A percentile compares a stretch with the other conserved stretches of the same genome.
Conservation (phyloP, 805 yeast species). For the Zygosaccharomyces siamensis region DNA sequence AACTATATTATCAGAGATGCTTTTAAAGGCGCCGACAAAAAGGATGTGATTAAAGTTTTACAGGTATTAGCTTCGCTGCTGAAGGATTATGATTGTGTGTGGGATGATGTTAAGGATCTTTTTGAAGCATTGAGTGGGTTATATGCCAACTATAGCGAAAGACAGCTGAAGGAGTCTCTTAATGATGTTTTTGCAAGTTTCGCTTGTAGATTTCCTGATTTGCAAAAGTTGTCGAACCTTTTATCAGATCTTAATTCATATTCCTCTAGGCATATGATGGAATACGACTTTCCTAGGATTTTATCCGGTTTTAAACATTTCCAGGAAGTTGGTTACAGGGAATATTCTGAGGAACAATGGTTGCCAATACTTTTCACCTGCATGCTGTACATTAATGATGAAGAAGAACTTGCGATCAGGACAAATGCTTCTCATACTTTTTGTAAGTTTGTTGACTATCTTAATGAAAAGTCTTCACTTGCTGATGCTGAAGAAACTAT, state of each 20-base stretch:
- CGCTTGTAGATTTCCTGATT: slow-evolving; percentile 46
- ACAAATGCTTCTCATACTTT: slow-evolving; percentile 66
- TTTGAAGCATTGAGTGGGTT: slow-evolving; percentile 51
- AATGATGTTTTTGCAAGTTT: slow-evolving; percentile 56
- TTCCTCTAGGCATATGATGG: slow-evolving; percentile 56
- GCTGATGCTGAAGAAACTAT: slow-evolving; percentile 30
- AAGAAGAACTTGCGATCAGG: slow-evolving; percentile 74
- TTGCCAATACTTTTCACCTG: slow-evolving; percentile 64
- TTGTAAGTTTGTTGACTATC: slow-evolving; percentile 59
- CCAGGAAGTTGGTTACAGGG: slow-evolving; percentile 48
- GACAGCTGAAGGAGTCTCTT: slow-evolving; percentile 56
- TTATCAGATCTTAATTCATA: slow-evolving; percentile 66
- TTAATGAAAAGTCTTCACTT: slow-evolving; percentile 31
- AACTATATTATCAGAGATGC: slow-evolving; percentile 59
- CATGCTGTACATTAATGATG: slow-evolving; percentile 68
- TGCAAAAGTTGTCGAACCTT: slow-evolving; percentile 46
- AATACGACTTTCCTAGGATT: slow-evolving; percentile 74
- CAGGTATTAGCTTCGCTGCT: slow-evolving; percentile 54
- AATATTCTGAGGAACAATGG: slow-evolving; percentile 62
- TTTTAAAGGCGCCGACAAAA: slow-evolving; percentile 43
- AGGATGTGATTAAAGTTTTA: slow-evolving; percentile 53
- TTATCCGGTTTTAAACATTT: slow-evolving; percentile 61
- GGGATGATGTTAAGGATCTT: slow-evolving; percentile 45
- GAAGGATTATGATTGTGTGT: slow-evolving; percentile 47
- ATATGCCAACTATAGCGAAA: slow-evolving; percentile 55